Base-by-base conservation (phyloP, 2,329 filamentous ascomycete genomes). In the Sarocladium kiliense region DNA sequence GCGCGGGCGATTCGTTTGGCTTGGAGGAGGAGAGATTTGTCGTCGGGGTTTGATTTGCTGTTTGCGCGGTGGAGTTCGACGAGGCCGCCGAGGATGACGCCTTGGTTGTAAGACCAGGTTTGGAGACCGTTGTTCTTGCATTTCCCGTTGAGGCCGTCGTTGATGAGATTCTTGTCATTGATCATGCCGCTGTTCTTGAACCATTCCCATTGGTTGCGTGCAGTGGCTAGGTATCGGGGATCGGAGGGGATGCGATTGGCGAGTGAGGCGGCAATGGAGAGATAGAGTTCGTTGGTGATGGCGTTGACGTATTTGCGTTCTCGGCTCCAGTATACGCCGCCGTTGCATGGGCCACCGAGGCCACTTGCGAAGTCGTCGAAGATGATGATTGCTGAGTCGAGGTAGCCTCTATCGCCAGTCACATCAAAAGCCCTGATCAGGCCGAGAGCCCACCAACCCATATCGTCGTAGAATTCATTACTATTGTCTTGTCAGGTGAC, bases 381-480 rank as follows among this genome's bases (percentile, higher is more conserved):
- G 55, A 85, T 76, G 32, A 71, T 65, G 55, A 74, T 72, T 9
- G 81, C 79, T 5, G 75, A 72, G 47, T 79, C 64, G 37, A 86
- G 76, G 59, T 82, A 86, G n/a, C 73, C 71, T 2, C 59, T 34
- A 44, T 84, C 70, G 2, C 71, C 67, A 0, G 81, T 81, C 16
- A 81, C 68, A 61, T 86, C 82, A 61, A 75, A 82, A 3, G 78
- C 71, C 23, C 77, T 74, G 54, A 85, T 78, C 73, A 81, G 77
- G 18, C 73, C 82, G 56, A 85, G 71, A 10, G 77, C 81, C 82
- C 82, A 86, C 82, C 82, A 85, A n/a, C 79, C 76, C 63, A 81
- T 78, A 61, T 85, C 82, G 58, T 86, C 82, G 59, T 81, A 82
- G 57, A 69, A 82, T 6, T 76, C 73, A 57, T 82, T 80, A 55